Evolutionary conservation across 2,329 filamentous ascomycete genomes (phyloP).

Genomic region (Colletotrichum costaricense): DNA sequence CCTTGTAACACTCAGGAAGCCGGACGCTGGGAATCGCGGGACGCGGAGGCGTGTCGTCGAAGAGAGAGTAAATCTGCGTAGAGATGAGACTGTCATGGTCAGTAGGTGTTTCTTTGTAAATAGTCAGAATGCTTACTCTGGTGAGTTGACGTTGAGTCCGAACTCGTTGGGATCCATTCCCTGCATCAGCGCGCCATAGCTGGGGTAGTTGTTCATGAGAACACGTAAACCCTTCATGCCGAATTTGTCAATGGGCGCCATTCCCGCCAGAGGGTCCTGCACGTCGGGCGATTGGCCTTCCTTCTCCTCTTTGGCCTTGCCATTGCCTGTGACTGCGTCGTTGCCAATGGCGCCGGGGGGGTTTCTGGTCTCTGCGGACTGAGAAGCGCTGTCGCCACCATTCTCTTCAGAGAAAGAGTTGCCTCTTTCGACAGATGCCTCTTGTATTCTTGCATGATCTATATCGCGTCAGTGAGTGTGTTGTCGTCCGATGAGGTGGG

Average conservation of each 20-base stretch:
- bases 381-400: constrained; percentile 46
- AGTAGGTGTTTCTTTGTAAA: constrained; percentile 18
- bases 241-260: constrained; percentile 73
- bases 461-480: neutral
- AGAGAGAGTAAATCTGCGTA: constrained; percentile 70
- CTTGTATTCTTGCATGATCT: constrained; percentile 53
- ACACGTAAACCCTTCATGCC: constrained; percentile 73
- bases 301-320: constrained; percentile 57
- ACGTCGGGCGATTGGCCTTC: constrained; percentile 52
- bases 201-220: constrained; percentile 72
- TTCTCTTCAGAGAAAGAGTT: constrained; percentile 57
- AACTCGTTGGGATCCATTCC: constrained; percentile 69
- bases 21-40: constrained; percentile 68
- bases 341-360: constrained; percentile 60
- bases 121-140: constrained; percentile 60
- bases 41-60: constrained; percentile 68
- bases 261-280: constrained; percentile 69
- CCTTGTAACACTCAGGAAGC: constrained; percentile 74
- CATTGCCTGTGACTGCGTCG: constrained; percentile 51
- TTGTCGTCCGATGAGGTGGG: neutral
- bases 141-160: constrained; percentile 67
- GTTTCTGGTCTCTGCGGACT: constrained; percentile 50
- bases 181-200: constrained; percentile 70
- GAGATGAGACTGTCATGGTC: constrained; percentile 60
- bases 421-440: constrained; percentile 55